Evolutionary conservation across 352 stramenopile species (phyloP).

Genomic region (Pilasporangium apinafurcum): DNA sequence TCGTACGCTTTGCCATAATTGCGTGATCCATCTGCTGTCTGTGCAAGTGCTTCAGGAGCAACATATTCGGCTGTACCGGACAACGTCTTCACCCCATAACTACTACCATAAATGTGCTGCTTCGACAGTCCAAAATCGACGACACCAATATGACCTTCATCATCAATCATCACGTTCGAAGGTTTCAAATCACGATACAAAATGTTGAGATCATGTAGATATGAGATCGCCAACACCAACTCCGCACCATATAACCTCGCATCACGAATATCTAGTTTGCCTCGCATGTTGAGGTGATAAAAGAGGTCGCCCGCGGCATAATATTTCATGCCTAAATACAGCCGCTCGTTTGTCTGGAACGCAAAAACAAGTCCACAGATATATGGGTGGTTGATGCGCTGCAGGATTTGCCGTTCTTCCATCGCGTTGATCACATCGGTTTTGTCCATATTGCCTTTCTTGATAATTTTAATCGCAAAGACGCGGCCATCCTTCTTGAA

Average conservation of each 20-base stretch:
- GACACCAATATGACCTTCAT: conserved; percentile 82
- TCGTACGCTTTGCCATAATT: conserved; percentile 88
- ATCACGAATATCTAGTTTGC: conserved; percentile 53
- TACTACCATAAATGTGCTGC: conserved; percentile 85
- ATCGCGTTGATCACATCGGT: conserved; percentile 83
- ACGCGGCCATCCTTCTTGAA: conserved; percentile 87
- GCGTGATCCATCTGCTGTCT: conserved; percentile 70
- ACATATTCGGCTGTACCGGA: conserved; percentile 86
- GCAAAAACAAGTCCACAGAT: conserved; percentile 85
- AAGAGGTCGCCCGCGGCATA: conserved; percentile 86
- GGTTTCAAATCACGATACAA: conserved; percentile 85
- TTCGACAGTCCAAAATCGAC: conserved; percentile 87
- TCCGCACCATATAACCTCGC: conserved; percentile 77
- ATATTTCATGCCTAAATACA: conserved; percentile 89
- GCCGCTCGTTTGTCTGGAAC: conserved; percentile 84
- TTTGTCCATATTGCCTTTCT: conserved; percentile 86
- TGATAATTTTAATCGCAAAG: conserved; percentile 89
- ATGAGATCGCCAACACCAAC: conserved; percentile 84
- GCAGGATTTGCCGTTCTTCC: conserved; percentile 86
- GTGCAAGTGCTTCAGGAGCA: conserved; percentile 72
- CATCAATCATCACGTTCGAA: conserved; percentile 88
- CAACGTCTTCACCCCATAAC: conserved; percentile 79
- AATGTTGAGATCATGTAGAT: conserved; percentile 87
- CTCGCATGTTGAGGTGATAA: conserved; percentile 85
- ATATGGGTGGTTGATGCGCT: conserved; percentile 85